Conservation (phyloP, 164 flowering plant genomes). For the Warburgia ugandensis region DNA sequence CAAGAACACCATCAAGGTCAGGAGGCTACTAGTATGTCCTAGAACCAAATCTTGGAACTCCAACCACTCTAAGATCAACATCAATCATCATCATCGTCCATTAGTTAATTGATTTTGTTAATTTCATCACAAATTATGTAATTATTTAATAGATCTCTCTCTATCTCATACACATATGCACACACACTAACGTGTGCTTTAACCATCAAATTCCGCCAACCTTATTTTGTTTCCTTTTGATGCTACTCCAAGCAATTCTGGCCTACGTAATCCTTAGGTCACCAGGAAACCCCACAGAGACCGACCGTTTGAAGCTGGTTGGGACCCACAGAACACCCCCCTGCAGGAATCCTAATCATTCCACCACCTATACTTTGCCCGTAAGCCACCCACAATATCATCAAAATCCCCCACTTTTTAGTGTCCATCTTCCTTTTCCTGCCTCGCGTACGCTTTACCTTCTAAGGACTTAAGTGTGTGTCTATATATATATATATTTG, state of each 20-base stretch:
- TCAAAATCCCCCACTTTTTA: background rate
- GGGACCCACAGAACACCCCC: constrained; percentile 28
- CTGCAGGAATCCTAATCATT: constrained; percentile 42
- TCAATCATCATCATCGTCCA: too few relatives aligned
- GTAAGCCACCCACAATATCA: constrained; percentile 65
- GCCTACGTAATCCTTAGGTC: constrained; percentile 16
- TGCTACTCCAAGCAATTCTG: constrained; percentile 18
- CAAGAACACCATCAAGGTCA: too few relatives aligned
- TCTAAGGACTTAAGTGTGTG: background rate
- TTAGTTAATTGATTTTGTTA: background rate
- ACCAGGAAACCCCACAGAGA: constrained; percentile 23
- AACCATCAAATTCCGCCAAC: constrained; percentile 21
- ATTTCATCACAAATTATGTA: background rate
- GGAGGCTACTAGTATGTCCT: background rate
- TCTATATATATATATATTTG: too few relatives aligned
- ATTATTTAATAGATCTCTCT: constrained; percentile 37
- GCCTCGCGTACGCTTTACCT: background rate
- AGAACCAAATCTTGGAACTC: background rate
- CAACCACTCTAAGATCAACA: too few relatives aligned
- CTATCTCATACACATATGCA: constrained; percentile 27
- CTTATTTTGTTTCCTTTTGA: background rate
- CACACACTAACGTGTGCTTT: constrained; percentile 26
- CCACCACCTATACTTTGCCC: constrained; percentile 40
- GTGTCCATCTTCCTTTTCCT: constrained; percentile 2
- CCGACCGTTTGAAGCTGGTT: constrained; percentile 27